Conservation (phyloP, 805 yeast genomes). For the Candida morakotiae region DNA sequence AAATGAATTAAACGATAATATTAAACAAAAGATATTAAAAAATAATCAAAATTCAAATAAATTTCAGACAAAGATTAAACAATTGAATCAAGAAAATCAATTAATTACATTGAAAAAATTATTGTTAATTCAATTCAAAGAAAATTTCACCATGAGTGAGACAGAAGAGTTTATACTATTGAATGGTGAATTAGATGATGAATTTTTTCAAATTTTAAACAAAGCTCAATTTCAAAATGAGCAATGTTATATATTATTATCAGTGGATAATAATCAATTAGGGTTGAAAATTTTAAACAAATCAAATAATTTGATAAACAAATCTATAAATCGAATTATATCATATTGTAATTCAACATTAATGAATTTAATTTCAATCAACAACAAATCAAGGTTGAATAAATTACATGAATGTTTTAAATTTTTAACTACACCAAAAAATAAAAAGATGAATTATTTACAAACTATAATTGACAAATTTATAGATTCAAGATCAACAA, state of each 20-base stretch:
- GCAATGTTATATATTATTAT: conserved; percentile 66
- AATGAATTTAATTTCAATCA: conserved; percentile 25
- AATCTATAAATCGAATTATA: conserved; percentile 26
- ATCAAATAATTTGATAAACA: conserved; percentile 47
- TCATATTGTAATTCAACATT: conserved; percentile 30
- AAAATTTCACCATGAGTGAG: conserved; percentile 63
- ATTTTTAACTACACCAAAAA: conserved; percentile 23
- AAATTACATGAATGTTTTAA: conserved; percentile 29
- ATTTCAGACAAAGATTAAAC: conserved; percentile 21
- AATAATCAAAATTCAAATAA: conserved; percentile 18
- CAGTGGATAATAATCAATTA: conserved; percentile 61
- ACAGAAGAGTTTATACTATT: conserved; percentile 63
- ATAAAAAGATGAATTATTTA: conserved; percentile 47
- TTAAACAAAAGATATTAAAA: conserved; percentile 37
- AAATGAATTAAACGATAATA: conserved; percentile 22
- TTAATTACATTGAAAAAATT: conserved; percentile 46
- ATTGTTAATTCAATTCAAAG: conserved; percentile 50
- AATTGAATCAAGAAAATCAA: conserved; percentile 26
- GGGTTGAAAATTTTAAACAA: conserved; percentile 64
- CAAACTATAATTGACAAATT: conserved; percentile 58
- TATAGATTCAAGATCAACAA: conserved; percentile 64
- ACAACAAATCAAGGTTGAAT: conserved; percentile 18
- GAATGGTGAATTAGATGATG: conserved; percentile 28
- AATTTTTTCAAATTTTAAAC: conserved; percentile 56
- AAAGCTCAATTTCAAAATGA: conserved; percentile 63